Base-by-base conservation (phyloP, 768 basidiomycete species). In the Collybiopsis luxurians region DNA sequence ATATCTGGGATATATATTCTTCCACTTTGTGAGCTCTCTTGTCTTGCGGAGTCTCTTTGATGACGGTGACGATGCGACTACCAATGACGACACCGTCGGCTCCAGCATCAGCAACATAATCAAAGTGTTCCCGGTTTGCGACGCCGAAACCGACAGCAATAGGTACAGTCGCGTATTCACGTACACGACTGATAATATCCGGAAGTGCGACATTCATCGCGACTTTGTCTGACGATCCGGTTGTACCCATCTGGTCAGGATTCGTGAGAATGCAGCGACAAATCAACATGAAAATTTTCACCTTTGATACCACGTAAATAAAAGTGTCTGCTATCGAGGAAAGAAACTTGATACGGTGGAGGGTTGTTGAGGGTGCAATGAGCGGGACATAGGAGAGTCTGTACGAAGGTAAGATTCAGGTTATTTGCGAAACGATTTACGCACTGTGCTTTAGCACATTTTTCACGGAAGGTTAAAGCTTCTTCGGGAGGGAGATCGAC, bases 401-500 rank as follows among this genome's bases (percentile, higher is more conserved):
- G 58, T 38, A 23, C 19, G 3, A 46, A 31, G 9, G 40, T 6
- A 23, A 61, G 3, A 66, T 28, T 26, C 48, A 53, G 47, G 42
- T n/a, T 21, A 19, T 4, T 48, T 26, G 39, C 11, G 27, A 4
- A 40, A 23, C 45, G 50, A 24, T 50, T 15, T 24, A 79, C 91
- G 64, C 66, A 97, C 96, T 84, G 83, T 36, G 86, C 79, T 59
- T 79, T 83, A 17, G 82, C 79, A 70, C 97, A 98, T 68, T 95
- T 92, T 63, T 88, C 82, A 38, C 95, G 83, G 79, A 99, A 98
- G 24, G 80, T 74, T 60, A 95, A 74, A 28, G 97, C 95, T 71
- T 99, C 97, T 73, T 98, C 95, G 13, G 97, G 97, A 31, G 97
- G 97, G 27, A 98, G 84, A 69, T 99, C 97, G 24, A 98, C 95